phyloP scores from a whole-genome alignment of 169 alveolate species.

The Plasmodium knowlesi region DNA sequence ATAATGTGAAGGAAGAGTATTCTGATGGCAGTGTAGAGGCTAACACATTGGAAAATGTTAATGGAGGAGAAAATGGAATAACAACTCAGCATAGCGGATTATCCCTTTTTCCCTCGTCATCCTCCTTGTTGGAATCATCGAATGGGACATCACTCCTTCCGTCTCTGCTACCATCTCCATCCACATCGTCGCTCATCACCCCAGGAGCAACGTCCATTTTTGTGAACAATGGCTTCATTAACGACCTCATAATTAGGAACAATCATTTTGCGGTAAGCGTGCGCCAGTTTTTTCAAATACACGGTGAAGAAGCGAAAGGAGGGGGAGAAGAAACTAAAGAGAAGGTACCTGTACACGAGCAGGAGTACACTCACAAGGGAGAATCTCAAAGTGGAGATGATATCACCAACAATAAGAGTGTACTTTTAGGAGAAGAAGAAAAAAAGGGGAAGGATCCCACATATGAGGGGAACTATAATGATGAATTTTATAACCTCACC shows the following conservation, averaged over 20 bases:
- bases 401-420: neutral
- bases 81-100: neutral
- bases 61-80: neutral
- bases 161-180: neutral
- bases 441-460: neutral
- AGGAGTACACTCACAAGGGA: neutral
- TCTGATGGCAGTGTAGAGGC: neutral
- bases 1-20: neutral
- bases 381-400: neutral
- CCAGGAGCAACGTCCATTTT: conserved; percentile 19
- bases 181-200: neutral
- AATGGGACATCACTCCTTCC: neutral
- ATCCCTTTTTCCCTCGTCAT: neutral
- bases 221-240: conserved; percentile 23
- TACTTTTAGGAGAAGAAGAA: neutral
- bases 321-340: neutral
- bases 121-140: neutral
- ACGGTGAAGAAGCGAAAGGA: neutral
- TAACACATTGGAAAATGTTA: neutral
- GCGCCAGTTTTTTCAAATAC: conserved; percentile 33
- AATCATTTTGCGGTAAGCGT: conserved; percentile 44
- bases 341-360: neutral
- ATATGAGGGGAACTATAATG: neutral
- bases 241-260: conserved; percentile 52
- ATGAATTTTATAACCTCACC: neutral